Conservation (phyloP, 2,329 filamentous ascomycete species). For the Esteya vermicola region DNA sequence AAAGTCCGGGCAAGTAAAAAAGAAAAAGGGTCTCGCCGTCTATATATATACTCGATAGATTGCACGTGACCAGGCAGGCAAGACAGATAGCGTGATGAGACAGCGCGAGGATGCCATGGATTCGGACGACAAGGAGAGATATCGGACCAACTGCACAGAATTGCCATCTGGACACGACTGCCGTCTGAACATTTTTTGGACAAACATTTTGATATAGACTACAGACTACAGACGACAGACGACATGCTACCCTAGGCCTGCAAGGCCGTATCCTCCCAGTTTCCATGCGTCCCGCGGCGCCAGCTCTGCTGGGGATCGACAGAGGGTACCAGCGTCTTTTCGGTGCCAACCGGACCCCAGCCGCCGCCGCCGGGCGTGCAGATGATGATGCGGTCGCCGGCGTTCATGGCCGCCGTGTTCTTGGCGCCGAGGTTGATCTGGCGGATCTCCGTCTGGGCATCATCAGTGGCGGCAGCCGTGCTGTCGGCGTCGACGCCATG, state of each 20-base stretch:
- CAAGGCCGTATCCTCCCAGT: conserved; percentile 42
- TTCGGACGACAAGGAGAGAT: too few relatives aligned
- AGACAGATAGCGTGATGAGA: too few relatives aligned
- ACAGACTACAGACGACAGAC: not conserved
- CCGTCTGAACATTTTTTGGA: too few relatives aligned
- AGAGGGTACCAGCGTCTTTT: conserved; percentile 31
- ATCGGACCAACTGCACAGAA: too few relatives aligned
- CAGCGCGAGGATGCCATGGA: too few relatives aligned
- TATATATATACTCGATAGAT: too few relatives aligned
- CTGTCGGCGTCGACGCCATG: conserved; percentile 8
- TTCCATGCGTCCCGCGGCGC: conserved; percentile 42
- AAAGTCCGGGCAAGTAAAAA: too few relatives aligned
- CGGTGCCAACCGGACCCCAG: conserved; percentile 50
- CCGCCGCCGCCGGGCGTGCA: conserved; percentile 67
- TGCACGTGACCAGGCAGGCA: too few relatives aligned
- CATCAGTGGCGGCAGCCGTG: conserved; percentile 10
- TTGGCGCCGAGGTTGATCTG: conserved; percentile 64
- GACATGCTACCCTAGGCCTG: conserved; percentile 26
- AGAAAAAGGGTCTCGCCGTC: too few relatives aligned
- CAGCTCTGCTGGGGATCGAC: conserved; percentile 41
- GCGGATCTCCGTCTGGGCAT: conserved; percentile 35
- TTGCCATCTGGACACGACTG: too few relatives aligned
- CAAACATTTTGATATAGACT: too few relatives aligned
- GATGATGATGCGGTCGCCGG: conserved; percentile 66
- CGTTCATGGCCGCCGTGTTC: conserved; percentile 63